Evolutionary conservation across 345 rosid genomes (phyloP).

Genomic region (Eucalyptus tenuipes): DNA sequence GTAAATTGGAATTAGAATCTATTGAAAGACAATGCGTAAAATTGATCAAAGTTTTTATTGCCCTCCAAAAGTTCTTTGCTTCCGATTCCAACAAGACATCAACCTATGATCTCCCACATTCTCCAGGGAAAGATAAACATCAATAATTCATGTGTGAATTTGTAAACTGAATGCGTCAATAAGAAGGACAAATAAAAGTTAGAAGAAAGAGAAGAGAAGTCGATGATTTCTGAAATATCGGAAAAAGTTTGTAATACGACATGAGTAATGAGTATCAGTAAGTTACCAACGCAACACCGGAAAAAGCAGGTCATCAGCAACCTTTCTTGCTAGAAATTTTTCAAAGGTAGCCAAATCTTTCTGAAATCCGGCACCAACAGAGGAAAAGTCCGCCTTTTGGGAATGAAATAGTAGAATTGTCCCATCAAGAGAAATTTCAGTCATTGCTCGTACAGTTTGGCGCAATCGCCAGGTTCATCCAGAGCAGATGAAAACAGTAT

Average conservation of each 20-base stretch:
- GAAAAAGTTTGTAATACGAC: neutral
- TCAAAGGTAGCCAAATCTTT: neutral
- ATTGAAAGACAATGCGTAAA: neutral
- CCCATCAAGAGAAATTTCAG: neutral
- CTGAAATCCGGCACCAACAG: neutral
- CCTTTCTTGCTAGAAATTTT: neutral
- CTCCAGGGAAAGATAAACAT: neutral
- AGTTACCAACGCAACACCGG: neutral
- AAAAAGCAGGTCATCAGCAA: neutral
- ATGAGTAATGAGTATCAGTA: neutral
- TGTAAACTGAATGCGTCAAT: neutral
- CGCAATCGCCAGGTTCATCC: neutral
- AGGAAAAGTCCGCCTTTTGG: neutral
- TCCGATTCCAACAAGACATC: neutral
- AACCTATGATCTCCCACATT: neutral
- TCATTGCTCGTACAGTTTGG: neutral
- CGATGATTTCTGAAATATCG: neutral
- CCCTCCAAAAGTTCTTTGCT: neutral
- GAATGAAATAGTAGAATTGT: neutral
- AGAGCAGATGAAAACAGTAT: neutral
- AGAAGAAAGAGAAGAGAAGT: neutral
- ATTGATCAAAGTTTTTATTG: neutral
- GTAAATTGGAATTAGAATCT: neutral
- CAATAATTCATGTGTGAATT: neutral
- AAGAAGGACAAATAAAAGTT: neutral